These are phyloP conservation scores for Babesia ovata DNA, from an alignment of 169 alveolate species.

Conservation along the genomic window DNA sequence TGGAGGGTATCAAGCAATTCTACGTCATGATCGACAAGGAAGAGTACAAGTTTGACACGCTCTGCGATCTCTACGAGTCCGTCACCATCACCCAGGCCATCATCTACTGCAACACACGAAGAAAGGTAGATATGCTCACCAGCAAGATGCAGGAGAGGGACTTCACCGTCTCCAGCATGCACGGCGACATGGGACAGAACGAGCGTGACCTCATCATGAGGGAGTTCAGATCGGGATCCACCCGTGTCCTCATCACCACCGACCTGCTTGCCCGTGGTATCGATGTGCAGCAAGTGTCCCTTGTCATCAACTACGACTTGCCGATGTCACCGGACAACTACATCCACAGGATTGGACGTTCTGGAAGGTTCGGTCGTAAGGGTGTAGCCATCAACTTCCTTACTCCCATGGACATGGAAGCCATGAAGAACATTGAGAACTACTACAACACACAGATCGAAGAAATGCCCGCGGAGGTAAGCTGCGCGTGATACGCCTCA, in stretches of 20 bases:
- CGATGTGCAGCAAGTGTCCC: constrained; percentile 97
- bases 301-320: constrained; percentile 98
- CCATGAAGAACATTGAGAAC: constrained; percentile 93
- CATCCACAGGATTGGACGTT: constrained; percentile 98
- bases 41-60: constrained; percentile 95
- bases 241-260: constrained; percentile 98
- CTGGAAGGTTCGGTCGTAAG: constrained; percentile 99
- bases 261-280: constrained; percentile 98
- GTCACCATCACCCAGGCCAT: constrained; percentile 97
- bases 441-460: constrained; percentile 98
- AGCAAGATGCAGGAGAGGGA: constrained; percentile 93
- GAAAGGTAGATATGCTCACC: constrained; percentile 93
- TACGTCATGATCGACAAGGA: constrained; percentile 97
- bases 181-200: constrained; percentile 97
- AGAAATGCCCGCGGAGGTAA: constrained; percentile 97
- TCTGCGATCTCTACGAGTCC: constrained; percentile 94
- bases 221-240: constrained; percentile 96
- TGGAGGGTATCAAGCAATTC: constrained; percentile 98
- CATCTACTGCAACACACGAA: constrained; percentile 97
- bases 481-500: background rate
- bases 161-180: constrained; percentile 96
- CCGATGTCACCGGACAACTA: constrained; percentile 96
- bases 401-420: constrained; percentile 91
- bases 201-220: constrained; percentile 96
- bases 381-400: constrained; percentile 99